A percentile compares a stretch with the other conserved stretches of the same genome.
These are phyloP conservation scores for Pyricularia grisea DNA, from an alignment of 2,329 filamentous ascomycete genomes.

Conservation along the genomic window DNA sequence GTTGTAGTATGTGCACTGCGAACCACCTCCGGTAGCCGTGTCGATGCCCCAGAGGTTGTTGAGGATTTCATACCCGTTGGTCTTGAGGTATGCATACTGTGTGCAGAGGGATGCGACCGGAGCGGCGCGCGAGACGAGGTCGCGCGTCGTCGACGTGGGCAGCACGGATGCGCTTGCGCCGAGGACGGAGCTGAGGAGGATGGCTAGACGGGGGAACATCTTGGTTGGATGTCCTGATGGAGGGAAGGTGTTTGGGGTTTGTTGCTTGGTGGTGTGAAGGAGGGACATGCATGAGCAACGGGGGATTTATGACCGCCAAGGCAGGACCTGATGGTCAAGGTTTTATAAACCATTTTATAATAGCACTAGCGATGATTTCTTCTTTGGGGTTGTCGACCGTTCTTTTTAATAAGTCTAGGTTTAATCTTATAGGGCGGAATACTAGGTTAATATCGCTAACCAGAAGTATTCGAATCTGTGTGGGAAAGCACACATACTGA, in stretches of 20 bases:
- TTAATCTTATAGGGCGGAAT: background rate
- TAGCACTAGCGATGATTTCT: background rate
- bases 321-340: background rate
- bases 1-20: constrained; percentile 31
- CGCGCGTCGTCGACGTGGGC: background rate
- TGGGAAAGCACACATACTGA: background rate
- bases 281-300: background rate
- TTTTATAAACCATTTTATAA: background rate
- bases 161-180: background rate
- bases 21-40: background rate
- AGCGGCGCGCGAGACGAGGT: background rate
- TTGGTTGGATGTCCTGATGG: background rate
- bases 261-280: background rate
- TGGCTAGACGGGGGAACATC: background rate
- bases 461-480: too few relatives aligned
- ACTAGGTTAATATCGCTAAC: background rate
- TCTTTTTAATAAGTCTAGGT: background rate
- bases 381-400: background rate
- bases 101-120: background rate
- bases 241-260: background rate
- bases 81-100: background rate
- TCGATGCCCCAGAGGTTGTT: background rate
- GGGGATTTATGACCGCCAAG: background rate
- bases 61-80: background rate
- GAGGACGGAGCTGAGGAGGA: background rate